phyloP scores from a whole-genome alignment of 176 grass and related monocot species.

The Stipa capillata region DNA sequence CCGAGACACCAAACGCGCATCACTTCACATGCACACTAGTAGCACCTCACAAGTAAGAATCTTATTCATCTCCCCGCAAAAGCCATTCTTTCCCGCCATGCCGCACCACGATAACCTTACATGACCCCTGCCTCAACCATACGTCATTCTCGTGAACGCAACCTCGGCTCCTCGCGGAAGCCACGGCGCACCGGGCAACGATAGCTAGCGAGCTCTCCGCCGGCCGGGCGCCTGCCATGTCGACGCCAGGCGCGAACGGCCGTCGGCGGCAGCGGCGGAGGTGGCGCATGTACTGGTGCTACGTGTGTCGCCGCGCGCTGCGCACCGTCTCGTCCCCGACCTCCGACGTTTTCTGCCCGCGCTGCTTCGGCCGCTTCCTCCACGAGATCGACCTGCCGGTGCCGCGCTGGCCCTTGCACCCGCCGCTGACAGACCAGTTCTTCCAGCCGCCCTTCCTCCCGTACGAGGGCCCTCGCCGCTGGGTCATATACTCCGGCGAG shows the following conservation, averaged over 20 bases:
- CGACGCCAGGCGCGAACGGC: neutral
- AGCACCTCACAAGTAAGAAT: conserved; percentile 34
- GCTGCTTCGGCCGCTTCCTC: conserved; percentile 81
- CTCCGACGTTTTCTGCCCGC: conserved; percentile 78
- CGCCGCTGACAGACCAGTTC: conserved; percentile 24
- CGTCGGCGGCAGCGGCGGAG: conserved; percentile 26
- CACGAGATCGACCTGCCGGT: conserved; percentile 72
- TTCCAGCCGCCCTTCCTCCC: conserved; percentile 34
- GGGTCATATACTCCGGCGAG: conserved; percentile 25
- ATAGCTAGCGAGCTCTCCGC: neutral
- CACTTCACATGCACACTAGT: neutral
- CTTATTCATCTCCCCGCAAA: conserved; percentile 32
- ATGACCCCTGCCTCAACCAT: neutral
- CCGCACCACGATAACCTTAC: neutral
- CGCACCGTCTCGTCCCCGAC: conserved; percentile 57
- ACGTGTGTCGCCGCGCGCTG: conserved; percentile 65
- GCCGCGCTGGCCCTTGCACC: conserved; percentile 12
- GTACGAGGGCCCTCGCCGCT: conserved; percentile 37
- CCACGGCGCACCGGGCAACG: neutral
- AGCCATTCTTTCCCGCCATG: conserved; percentile 59
- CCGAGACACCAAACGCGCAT: neutral
- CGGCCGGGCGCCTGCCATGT: neutral
- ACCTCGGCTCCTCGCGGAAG: neutral
- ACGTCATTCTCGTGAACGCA: neutral
- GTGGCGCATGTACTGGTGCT: conserved; percentile 80